Evolutionary conservation across 2,329 filamentous ascomycete species (phyloP).

Genomic region (Ophiosphaerella herpotricha): DNA sequence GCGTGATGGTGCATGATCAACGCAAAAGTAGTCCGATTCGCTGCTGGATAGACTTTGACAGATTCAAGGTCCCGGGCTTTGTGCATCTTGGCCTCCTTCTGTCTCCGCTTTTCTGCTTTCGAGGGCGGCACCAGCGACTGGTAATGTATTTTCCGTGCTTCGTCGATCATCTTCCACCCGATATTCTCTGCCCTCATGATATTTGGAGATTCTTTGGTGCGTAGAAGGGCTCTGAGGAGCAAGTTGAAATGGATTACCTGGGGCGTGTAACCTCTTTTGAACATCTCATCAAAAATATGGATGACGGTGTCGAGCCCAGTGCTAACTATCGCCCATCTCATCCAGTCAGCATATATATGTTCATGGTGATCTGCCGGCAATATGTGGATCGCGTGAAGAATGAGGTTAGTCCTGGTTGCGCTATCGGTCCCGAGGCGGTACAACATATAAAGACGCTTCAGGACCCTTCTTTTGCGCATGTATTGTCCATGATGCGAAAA

Average conservation of each 20-base stretch:
- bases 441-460: conserved; percentile 32
- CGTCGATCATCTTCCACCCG: conserved; percentile 43
- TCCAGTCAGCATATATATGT: conserved; percentile 87
- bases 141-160: conserved; percentile 10
- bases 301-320: conserved; percentile 65
- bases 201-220: conserved; percentile 42
- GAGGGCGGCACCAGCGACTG: not conserved
- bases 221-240: conserved; percentile 77
- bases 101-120: conserved; percentile 3
- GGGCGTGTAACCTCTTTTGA: conserved; percentile 67
- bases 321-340: conserved; percentile 78
- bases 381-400: conserved; percentile 51
- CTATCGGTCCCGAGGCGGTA: conserved; percentile 37
- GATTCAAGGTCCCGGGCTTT: not conserved
- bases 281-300: conserved; percentile 77
- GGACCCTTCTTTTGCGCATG: conserved; percentile 16
- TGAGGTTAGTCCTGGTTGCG: conserved; percentile 33
- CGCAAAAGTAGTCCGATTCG: conserved; percentile 37
- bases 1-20: conserved; percentile 40
- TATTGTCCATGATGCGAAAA: conserved; percentile 47
- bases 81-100: not conserved
- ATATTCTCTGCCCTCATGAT: conserved; percentile 41
- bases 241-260: conserved; percentile 80
- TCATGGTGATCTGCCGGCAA: conserved; percentile 66
- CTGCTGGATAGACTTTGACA: conserved; percentile 25